phyloP scores from a whole-genome alignment of 257 asterid genomes.

The Knoxia roxburghii region DNA sequence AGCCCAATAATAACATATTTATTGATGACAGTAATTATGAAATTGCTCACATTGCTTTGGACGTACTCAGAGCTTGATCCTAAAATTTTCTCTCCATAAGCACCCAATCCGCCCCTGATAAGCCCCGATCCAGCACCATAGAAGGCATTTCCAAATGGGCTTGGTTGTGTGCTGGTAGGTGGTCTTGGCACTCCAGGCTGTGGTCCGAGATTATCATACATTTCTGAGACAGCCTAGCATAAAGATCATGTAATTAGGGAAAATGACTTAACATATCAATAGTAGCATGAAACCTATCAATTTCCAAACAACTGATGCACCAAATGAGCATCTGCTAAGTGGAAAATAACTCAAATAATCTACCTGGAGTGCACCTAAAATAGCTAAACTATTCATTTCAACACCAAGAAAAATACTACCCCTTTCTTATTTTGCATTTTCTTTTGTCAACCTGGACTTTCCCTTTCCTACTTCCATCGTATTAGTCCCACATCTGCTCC shows the following conservation, averaged over 20 bases:
- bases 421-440: background rate
- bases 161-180: slow-evolving; percentile 23
- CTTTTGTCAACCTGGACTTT: background rate
- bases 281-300: background rate
- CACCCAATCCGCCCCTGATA: slow-evolving; percentile 35
- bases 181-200: slow-evolving; percentile 27
- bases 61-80: slow-evolving; percentile 37
- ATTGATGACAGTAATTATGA: background rate
- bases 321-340: background rate
- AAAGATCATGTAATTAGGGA: background rate
- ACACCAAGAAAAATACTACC: background rate
- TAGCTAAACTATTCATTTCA: background rate
- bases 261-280: background rate
- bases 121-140: slow-evolving; percentile 35
- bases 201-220: slow-evolving; percentile 32
- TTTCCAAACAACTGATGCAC: background rate
- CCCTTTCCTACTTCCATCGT: background rate
- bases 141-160: slow-evolving; percentile 31
- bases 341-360: background rate
- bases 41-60: slow-evolving; percentile 32
- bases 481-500: background rate
- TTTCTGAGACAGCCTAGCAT: slow-evolving; percentile 17
- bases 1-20: background rate
- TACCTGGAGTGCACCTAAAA: no score
- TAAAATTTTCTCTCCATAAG: slow-evolving; percentile 30